Percentiles rank a stretch among this genome's conserved stretches.
Evolutionary conservation across 106 monocot genomes (phyloP).

Genomic region (Hemerocallis citrina): DNA sequence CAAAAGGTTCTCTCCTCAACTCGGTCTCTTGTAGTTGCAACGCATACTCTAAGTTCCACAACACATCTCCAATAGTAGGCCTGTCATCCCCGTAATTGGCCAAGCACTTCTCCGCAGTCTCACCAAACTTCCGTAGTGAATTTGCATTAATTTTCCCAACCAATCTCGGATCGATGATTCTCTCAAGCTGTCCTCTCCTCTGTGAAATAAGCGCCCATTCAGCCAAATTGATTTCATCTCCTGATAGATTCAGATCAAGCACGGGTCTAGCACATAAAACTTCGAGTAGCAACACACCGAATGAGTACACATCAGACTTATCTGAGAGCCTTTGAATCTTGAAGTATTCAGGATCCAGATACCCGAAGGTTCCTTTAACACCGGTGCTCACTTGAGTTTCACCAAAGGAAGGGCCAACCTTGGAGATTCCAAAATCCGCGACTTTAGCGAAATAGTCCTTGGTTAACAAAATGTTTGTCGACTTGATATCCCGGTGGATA

Average conservation of each 20-base stretch:
- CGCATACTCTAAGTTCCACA: slow-evolving; percentile 84
- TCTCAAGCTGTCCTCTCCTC: slow-evolving; percentile 33
- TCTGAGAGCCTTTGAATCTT: slow-evolving; percentile 69
- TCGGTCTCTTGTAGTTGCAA: slow-evolving; percentile 55
- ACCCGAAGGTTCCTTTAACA: slow-evolving; percentile 85
- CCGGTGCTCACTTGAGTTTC: slow-evolving; percentile 73
- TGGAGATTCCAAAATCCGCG: slow-evolving; percentile 72
- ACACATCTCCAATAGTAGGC: slow-evolving; percentile 60
- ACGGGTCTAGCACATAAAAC: slow-evolving; percentile 70
- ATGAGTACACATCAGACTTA: slow-evolving; percentile 88
- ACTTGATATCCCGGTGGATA: slow-evolving; percentile 63
- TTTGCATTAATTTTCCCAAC: slow-evolving; percentile 30
- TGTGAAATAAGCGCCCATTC: slow-evolving; percentile 54
- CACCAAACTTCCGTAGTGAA: slow-evolving; percentile 58
- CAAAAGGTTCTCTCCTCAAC: slow-evolving; percentile 29
- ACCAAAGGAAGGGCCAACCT: slow-evolving; percentile 46
- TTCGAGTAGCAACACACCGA: slow-evolving; percentile 78
- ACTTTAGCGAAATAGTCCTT: slow-evolving; percentile 41
- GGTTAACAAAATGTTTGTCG: slow-evolving; percentile 49
- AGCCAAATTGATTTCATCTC: slow-evolving; percentile 60
- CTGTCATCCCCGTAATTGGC: slow-evolving; percentile 48
- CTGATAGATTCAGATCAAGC: slow-evolving; percentile 16
- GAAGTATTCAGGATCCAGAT: slow-evolving; percentile 90
- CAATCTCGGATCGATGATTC: slow-evolving; percentile 49
- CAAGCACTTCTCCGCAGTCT: slow-evolving; percentile 68